Percentiles rank a stretch among this genome's conserved stretches.
These are phyloP conservation scores for Globisporangium paddicum DNA, from an alignment of 352 stramenopile genomes.

Conservation along the genomic window DNA sequence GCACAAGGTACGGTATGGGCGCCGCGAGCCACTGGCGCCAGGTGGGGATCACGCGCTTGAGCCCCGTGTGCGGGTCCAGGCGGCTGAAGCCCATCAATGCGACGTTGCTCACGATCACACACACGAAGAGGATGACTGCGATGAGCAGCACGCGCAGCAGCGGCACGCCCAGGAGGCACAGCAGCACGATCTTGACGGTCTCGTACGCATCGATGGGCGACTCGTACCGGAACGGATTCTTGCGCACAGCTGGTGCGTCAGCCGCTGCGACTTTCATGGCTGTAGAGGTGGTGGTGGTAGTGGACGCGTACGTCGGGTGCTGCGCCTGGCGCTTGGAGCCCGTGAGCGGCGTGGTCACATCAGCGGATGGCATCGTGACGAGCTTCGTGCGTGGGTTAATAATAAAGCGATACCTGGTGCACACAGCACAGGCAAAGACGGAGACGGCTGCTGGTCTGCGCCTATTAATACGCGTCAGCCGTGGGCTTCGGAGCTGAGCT, in stretches of 20 bases:
- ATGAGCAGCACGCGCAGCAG: conserved; percentile 47
- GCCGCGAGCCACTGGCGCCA: conserved; percentile 40
- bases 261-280: too few species aligned
- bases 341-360: too few species aligned
- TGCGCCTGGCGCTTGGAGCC: too few species aligned
- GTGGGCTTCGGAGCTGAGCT: too few species aligned
- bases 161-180: conserved; percentile 56
- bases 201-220: conserved; percentile 55
- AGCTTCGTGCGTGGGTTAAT: too few species aligned
- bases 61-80: conserved; percentile 26
- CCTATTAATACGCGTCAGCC: too few species aligned
- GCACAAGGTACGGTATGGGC: conserved; percentile 36
- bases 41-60: conserved; percentile 21
- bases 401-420: too few species aligned
- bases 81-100: conserved; percentile 49
- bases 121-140: conserved; percentile 24
- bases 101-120: conserved; percentile 36
- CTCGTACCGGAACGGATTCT: conserved; percentile 62
- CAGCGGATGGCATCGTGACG: too few species aligned
- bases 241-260: conserved; percentile 1
- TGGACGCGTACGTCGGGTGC: too few species aligned
- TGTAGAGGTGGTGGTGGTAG: background rate
- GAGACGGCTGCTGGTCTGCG: too few species aligned
- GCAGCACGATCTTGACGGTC: conserved; percentile 41
- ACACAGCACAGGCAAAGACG: too few species aligned